Base-by-base conservation (phyloP, 176 grass and related monocot species). In the Typha latifolia region DNA sequence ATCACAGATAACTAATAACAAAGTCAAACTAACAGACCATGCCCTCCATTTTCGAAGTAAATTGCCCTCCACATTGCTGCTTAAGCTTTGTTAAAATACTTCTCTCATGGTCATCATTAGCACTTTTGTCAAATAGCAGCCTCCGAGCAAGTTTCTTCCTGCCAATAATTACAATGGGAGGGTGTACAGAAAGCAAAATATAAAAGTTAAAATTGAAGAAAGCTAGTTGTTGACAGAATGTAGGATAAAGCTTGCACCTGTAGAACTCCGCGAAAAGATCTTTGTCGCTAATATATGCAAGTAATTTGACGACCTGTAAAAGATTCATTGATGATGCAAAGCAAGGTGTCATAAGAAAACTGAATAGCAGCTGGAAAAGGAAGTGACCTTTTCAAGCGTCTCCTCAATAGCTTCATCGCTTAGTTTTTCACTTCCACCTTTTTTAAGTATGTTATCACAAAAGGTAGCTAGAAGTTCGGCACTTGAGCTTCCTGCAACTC, bases 361-460 rank as follows among this genome's bases (percentile, higher is more conserved):
- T 20, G 20, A n/a, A 68, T 32, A 12, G n/a, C 12, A 37, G 9
- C 16, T 72, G 37, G 18, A 47, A 18, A 74, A 80, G n/a, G 16
- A 0, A 47, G 22, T 63, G 2, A 99, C 95, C 79, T 99, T 99
- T 55, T 99, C 95, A 78, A 99, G 86, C 7, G 95, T 90, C 82
- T 99, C 95, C 74, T 99, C 89, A 24, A 99, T 94, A 72, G 95
- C 95, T 83, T 99, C 95, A 87, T 99, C 95, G 19, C 89, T 99
- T 8, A 94, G 89, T 63, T 99, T 99, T 32, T 99, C 95, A 64
- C 89, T 94, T 49, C 86, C 91, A 74, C 95, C 89, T 76, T 99
- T 99, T 78, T 90, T 99, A 70, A 99, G 78, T 75, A 99, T 94
- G 72, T 93, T 90, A 70, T 99, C 95, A 16, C 95, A 94, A 75